phyloP scores from a whole-genome alignment of 305 asterid species.

The Rubia peregrina region DNA sequence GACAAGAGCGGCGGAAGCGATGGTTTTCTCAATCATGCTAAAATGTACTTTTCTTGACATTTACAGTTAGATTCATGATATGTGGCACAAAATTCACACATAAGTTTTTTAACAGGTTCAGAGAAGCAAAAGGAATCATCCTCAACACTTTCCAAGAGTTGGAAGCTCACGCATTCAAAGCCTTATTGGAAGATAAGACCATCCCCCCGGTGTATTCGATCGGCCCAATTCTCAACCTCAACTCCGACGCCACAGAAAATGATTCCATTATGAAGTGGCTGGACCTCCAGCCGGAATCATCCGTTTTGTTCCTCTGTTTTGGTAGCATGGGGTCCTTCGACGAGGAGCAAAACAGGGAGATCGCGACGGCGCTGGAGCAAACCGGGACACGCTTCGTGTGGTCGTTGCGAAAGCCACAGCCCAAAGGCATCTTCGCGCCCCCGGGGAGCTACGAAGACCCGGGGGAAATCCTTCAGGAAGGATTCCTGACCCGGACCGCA shows the following conservation, averaged over 20 bases:
- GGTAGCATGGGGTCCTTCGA: constrained; percentile 5
- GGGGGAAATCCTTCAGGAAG: background rate
- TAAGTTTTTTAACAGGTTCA: background rate
- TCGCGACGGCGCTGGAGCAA: background rate
- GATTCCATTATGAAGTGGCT: constrained; percentile 1
- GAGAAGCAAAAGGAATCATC: background rate
- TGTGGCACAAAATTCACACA: background rate
- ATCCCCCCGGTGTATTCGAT: background rate
- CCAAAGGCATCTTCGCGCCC: background rate
- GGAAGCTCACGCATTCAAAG: background rate
- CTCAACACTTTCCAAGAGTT: background rate
- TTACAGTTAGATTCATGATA: too few species aligned
- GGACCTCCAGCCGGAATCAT: constrained; percentile 1
- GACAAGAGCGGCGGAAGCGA: constrained; percentile 7
- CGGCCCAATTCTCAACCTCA: background rate
- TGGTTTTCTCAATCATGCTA: constrained; percentile 5
- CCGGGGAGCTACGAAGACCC: constrained; percentile 3
- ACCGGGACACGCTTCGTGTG: background rate
- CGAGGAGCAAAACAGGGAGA: constrained; percentile 1
- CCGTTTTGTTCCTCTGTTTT: constrained; percentile 2
- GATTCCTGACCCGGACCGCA: background rate
- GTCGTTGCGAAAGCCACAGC: constrained; percentile 1
- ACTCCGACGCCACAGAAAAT: background rate
- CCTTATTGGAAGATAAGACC: background rate
- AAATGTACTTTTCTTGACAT: background rate